Percentiles rank a stretch among this genome's conserved stretches.
Conservation (phyloP, 2,329 filamentous ascomycete species). For the Verticillium nonalfalfae region DNA sequence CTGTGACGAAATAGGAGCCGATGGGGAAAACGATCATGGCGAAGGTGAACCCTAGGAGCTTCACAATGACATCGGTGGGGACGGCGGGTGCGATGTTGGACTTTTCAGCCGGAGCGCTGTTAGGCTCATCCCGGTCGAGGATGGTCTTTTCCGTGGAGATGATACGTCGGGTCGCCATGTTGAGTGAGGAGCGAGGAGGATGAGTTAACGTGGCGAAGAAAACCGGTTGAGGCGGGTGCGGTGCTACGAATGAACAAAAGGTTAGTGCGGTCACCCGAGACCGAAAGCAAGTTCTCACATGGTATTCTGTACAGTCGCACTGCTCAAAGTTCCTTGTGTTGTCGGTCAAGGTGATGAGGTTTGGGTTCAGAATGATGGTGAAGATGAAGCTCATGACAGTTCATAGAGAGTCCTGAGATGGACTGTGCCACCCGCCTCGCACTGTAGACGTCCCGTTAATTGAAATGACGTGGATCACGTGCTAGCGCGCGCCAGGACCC, state of each 20-base stretch:
- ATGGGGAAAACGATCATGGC: slow-evolving; percentile 89
- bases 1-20: slow-evolving; percentile 77
- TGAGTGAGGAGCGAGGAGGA: background rate
- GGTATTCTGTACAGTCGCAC: no score
- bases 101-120: slow-evolving; percentile 38
- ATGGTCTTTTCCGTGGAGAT: slow-evolving; percentile 59
- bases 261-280: no score
- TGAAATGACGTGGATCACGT: background rate
- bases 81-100: slow-evolving; percentile 79
- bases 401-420: background rate
- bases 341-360: background rate
- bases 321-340: no score
- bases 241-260: background rate
- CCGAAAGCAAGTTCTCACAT: no score
- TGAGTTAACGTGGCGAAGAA: background rate
- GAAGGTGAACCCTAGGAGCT: slow-evolving; percentile 82
- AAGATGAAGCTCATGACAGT: background rate
- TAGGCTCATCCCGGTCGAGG: slow-evolving; percentile 51
- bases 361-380: background rate
- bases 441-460: background rate
- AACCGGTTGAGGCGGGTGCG: background rate
- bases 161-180: slow-evolving; percentile 66
- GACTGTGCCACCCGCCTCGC: background rate
- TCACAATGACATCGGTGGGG: slow-evolving; percentile 79
- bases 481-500: slow-evolving; percentile 1